These are phyloP conservation scores for Mycosphaerelloides madeirae DNA, from an alignment of 2,329 filamentous ascomycete genomes.

Conservation along the genomic window DNA sequence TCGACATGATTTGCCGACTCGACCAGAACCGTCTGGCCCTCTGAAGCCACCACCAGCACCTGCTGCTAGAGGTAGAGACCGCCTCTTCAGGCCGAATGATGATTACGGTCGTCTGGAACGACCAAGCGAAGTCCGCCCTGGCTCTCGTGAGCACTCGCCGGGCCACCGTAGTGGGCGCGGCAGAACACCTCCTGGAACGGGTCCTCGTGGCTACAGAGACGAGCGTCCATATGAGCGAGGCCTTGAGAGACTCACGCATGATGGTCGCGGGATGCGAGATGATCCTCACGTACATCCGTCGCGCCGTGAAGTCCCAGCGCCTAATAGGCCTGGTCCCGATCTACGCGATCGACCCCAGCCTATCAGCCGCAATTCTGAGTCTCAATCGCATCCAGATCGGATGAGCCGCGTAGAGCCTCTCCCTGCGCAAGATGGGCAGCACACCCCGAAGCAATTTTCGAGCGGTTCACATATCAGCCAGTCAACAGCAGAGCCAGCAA, in stretches of 20 bases:
- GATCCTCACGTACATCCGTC: slow-evolving; percentile 9
- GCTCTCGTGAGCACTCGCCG: slow-evolving; percentile 39
- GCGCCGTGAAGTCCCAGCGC: slow-evolving; percentile 13
- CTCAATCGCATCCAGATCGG: slow-evolving; percentile 16
- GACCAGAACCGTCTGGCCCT: slow-evolving; percentile 15
- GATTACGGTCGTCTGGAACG: slow-evolving; percentile 45
- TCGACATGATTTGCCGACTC: slow-evolving; percentile 44
- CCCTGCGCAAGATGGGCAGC: slow-evolving; percentile 13
- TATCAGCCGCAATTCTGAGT: slow-evolving; percentile 10
- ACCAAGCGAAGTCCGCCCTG: slow-evolving; percentile 33
- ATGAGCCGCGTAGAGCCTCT: slow-evolving; percentile 16
- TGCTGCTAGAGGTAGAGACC: slow-evolving; percentile 5
- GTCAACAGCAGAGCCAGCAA: slow-evolving; percentile 13
- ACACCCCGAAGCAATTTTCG: slow-evolving; percentile 4
- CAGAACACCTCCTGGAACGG: slow-evolving; percentile 32
- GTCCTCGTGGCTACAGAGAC: slow-evolving; percentile 16
- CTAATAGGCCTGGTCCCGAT: slow-evolving; percentile 9
- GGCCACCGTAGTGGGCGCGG: slow-evolving; percentile 31
- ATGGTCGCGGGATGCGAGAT: slow-evolving; percentile 15
- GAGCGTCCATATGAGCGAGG: slow-evolving; percentile 17
- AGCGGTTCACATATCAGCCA: slow-evolving; percentile 1
- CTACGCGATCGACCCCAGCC: slow-evolving; percentile 12
- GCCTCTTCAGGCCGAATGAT: slow-evolving; percentile 32
- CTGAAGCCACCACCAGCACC: slow-evolving; percentile 11
- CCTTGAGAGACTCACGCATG: slow-evolving; percentile 3